These are phyloP conservation scores for Solanum tarapatanum DNA, from an alignment of 257 asterid genomes.

Conservation along the genomic window DNA sequence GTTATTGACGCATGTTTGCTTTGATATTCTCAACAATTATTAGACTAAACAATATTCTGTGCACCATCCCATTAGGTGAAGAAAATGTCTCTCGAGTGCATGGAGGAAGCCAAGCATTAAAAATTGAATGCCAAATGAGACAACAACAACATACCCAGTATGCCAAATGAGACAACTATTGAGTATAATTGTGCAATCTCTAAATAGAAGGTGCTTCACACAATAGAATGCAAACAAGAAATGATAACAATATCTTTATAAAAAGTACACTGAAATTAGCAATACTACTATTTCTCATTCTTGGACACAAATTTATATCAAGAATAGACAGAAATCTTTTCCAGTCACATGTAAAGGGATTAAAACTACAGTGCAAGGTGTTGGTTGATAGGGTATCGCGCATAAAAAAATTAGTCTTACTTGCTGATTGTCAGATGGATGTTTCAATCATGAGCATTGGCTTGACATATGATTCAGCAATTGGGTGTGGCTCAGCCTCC, in stretches of 20 bases:
- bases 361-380: not conserved
- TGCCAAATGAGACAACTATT: not conserved
- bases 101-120: not conserved
- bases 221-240: not conserved
- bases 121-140: not conserved
- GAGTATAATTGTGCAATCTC: not conserved
- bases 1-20: not conserved
- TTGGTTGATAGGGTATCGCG: not conserved
- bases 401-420: conserved; percentile 10
- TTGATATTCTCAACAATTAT: not conserved
- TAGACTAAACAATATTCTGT: not conserved
- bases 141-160: not conserved
- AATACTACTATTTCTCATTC: not conserved
- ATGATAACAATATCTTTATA: not conserved
- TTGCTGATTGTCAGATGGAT: conserved; percentile 17
- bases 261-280: not conserved
- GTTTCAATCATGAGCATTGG: conserved; percentile 17
- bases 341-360: not conserved
- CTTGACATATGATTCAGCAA: conserved; percentile 18
- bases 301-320: not conserved
- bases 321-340: not conserved
- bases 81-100: not conserved
- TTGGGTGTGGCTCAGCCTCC: conserved; percentile 15
- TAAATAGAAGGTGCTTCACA: not conserved
- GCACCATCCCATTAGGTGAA: not conserved